Base-by-base conservation (phyloP, 495 filamentous ascomycete species). In the Xylaria nigripes region DNA sequence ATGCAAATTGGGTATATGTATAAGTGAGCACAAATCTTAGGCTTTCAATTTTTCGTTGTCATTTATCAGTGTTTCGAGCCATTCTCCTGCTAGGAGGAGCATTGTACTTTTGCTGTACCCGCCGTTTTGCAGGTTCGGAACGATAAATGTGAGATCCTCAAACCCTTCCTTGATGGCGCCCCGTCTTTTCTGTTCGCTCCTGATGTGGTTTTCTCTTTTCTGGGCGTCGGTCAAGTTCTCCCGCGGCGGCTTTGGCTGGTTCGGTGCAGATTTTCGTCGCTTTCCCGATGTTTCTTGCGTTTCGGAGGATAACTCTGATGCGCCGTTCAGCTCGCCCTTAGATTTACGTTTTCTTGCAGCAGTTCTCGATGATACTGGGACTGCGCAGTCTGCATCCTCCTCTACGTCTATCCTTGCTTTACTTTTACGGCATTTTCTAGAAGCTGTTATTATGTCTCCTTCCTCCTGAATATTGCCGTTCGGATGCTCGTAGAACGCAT, bases 181-280 rank as follows among this genome's bases (percentile, higher is more conserved):
- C 48, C 90, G 78, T 41, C 90, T 81, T 65, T 90, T 91, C 68
- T 93, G 86, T 67, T 96, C 90, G 32, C 89, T 94, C 47, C 81
- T 76, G 60, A 95, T 94, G 66, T 96, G 90, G 56, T 95, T 94
- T 56, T 82, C 82, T 38, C 89, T 75, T 70, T 93, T 95, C 66
- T 95, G 85, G 51, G 86, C 84, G 55, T 90, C 87, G 0, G 84
- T 84, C 24, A 96, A 76, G 59, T 92, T 92, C 66, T 90, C 85
- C 21, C 89, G 80, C 0, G 76, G 65, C 2, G 71, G 25, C 67
- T 84, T 88, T 9, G 57, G 57, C 6, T 56, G 30, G 44, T 49
- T 66, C 8, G 55, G 5, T 27, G 57, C 52, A 12, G 63, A 60
- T 21, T 63, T 66, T 18, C 63, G 60, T 22, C 63, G 59, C 49